Evolutionary conservation across 2,329 filamentous ascomycete genomes (phyloP).

Genomic region (Mycosphaerella sp.): DNA sequence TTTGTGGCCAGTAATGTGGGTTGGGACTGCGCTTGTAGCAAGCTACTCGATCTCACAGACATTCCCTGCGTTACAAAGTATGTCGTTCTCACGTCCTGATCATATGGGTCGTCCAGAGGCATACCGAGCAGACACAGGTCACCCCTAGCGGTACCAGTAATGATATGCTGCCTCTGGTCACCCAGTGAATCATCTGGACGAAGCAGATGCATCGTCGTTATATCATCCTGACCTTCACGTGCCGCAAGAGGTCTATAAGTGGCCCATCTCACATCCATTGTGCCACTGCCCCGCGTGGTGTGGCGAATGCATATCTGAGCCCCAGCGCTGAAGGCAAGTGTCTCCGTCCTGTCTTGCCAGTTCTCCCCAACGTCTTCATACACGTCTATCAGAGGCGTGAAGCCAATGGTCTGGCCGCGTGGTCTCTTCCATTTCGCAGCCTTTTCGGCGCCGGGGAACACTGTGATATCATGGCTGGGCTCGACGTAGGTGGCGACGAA

Average conservation of each 20-base stretch:
- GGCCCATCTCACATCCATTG: constrained; percentile 39
- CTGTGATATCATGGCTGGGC: constrained; percentile 36
- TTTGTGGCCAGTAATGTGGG: constrained; percentile 46
- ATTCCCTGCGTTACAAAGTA: constrained; percentile 43
- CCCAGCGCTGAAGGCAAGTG: constrained; percentile 56
- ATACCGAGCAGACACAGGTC: constrained; percentile 40
- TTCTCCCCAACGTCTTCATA: constrained; percentile 28
- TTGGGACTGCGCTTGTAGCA: constrained; percentile 16
- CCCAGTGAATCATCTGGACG: constrained; percentile 30
- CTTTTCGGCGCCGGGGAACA: constrained; percentile 26
- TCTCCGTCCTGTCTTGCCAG: constrained; percentile 49
- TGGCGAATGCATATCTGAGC: constrained; percentile 50
- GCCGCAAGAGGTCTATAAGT: constrained; percentile 48
- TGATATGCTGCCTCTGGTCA: constrained; percentile 41
- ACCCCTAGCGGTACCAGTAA: constrained; percentile 53
- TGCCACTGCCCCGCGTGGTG: constrained; percentile 31
- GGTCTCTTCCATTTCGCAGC: constrained; percentile 38
- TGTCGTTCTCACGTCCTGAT: constrained; percentile 29
- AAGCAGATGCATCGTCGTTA: constrained; percentile 52
- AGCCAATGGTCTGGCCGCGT: constrained; percentile 52
- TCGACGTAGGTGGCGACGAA: constrained; percentile 51
- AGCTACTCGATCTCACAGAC: constrained; percentile 42
- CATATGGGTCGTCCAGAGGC: constrained; percentile 15
- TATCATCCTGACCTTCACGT: constrained; percentile 52
- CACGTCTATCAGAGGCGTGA: constrained; percentile 43